Percentiles rank a stretch among this genome's conserved stretches.
phyloP scores from a whole-genome alignment of 148 eudicot species.

The Beta vulgaris region DNA sequence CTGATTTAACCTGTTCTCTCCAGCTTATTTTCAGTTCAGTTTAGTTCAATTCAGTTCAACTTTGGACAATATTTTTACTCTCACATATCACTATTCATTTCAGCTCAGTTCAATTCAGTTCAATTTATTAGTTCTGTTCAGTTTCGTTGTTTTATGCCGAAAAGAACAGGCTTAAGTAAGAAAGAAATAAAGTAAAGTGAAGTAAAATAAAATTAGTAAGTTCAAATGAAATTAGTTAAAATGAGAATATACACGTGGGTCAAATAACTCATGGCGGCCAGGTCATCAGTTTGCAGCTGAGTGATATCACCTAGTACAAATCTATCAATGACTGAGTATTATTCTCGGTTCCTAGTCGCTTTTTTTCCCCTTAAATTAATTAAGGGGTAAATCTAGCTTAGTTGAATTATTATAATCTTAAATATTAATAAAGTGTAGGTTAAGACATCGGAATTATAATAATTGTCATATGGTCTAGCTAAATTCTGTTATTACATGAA shows the following conservation, averaged over 20 bases:
- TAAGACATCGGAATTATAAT: background rate
- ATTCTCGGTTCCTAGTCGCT: background rate
- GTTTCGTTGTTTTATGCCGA: no score
- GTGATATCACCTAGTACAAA: constrained; percentile 4
- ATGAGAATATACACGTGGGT: constrained; percentile 24
- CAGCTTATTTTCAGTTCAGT: no score
- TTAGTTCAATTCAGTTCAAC: no score
- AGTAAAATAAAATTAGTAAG: background rate
- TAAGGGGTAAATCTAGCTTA: background rate
- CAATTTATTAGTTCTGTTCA: no score
- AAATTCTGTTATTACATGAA: background rate
- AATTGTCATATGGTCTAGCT: background rate
- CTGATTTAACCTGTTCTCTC: no score
- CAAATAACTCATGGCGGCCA: constrained; percentile 26
- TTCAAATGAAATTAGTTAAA: constrained; percentile 17
- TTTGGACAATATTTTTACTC: no score
- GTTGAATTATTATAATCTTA: background rate
- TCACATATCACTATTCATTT: no score
- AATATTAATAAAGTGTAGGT: background rate
- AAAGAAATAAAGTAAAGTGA: no score
- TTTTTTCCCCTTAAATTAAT: background rate
- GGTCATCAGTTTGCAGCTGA: constrained; percentile 23
- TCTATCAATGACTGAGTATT: background rate
- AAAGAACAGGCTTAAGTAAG: no score
- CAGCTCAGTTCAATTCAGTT: no score